phyloP scores from a whole-genome alignment of 257 asterid genomes.

The Ehretia macrophylla region DNA sequence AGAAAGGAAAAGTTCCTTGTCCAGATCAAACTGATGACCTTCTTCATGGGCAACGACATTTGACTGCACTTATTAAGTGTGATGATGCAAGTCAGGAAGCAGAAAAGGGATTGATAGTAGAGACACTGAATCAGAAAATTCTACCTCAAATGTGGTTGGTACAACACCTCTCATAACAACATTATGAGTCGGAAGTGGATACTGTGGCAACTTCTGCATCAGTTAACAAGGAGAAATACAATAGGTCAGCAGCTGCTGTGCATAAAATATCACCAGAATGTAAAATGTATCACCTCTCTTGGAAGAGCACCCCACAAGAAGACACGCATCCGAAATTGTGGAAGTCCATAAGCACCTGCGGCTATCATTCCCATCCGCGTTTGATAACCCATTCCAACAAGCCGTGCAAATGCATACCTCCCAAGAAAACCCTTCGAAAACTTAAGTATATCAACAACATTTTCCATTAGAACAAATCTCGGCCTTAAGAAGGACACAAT shows the following conservation, averaged over 20 bases:
- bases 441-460: constrained; percentile 40
- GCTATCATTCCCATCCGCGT: constrained; percentile 45
- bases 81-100: too few relatives aligned
- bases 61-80: constrained; percentile 18
- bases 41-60: constrained; percentile 25
- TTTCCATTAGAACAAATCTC: constrained; percentile 40
- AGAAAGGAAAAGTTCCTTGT: constrained; percentile 25
- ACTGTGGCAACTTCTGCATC: neutral
- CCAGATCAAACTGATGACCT: constrained; percentile 7
- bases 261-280: neutral
- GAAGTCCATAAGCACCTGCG: constrained; percentile 52
- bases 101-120: neutral
- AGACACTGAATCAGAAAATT: neutral
- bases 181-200: neutral
- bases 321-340: constrained; percentile 50
- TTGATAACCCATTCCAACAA: constrained; percentile 41
- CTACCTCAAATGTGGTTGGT: neutral
- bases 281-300: constrained; percentile 22
- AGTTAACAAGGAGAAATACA: neutral
- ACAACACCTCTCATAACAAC: neutral
- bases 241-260: neutral
- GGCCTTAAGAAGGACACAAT: constrained; percentile 36
- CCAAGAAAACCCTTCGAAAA: constrained; percentile 28
- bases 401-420: constrained; percentile 36
- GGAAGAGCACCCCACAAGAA: constrained; percentile 45